Evolutionary conservation across 805 yeast genomes (phyloP).

Genomic region (Kodamaea fukazawae): DNA sequence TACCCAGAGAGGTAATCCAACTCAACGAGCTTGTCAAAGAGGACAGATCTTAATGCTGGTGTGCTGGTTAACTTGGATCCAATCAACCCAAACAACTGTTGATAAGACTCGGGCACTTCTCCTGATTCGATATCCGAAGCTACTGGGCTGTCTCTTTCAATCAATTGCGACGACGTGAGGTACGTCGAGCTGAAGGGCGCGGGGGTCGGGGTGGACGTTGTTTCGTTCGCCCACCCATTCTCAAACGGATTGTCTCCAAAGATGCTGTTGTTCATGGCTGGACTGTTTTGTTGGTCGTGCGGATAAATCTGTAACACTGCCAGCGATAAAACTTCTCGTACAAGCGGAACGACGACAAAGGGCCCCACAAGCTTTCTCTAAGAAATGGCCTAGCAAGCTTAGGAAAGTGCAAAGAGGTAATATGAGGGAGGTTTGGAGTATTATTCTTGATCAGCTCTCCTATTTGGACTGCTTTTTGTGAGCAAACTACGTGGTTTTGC

Average conservation of each 20-base stretch:
- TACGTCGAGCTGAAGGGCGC: conserved; percentile 13
- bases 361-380: too few relatives aligned
- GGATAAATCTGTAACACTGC: neutral
- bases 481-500: too few relatives aligned
- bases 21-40: conserved; percentile 29
- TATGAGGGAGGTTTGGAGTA: too few relatives aligned
- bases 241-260: conserved; percentile 37
- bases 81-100: conserved; percentile 19
- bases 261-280: conserved; percentile 14
- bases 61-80: conserved; percentile 19
- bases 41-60: conserved; percentile 27
- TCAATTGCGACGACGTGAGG: conserved; percentile 26
- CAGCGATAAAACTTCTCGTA: too few relatives aligned
- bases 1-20: conserved; percentile 24
- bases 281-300: neutral
- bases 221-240: conserved; percentile 32
- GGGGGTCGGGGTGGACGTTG: conserved; percentile 11
- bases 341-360: too few relatives aligned
- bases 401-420: too few relatives aligned
- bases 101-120: conserved; percentile 32
- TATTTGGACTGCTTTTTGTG: too few relatives aligned
- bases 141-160: conserved; percentile 1
- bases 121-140: conserved; percentile 6
- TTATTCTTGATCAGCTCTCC: too few relatives aligned
- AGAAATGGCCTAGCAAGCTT: too few relatives aligned